Conservation (phyloP, 768 basidiomycete species). For the Stropharia rugosoannulata region DNA sequence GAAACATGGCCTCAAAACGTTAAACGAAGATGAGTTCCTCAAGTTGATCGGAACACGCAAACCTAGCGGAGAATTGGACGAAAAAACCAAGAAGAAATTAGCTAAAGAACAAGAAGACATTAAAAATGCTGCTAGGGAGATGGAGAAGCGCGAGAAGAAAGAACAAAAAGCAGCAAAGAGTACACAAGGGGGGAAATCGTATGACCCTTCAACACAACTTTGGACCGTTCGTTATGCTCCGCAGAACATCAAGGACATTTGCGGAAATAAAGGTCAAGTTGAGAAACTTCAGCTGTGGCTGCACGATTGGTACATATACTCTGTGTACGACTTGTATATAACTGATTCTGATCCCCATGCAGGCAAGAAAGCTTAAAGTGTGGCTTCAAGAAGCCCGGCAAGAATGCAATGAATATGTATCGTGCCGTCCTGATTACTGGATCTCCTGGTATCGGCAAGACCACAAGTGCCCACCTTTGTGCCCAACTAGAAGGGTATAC, state of each 20-base stretch:
- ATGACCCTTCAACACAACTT: conserved; percentile 62
- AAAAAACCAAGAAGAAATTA: conserved; percentile 79
- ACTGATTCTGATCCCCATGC: neutral
- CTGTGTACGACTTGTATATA: neutral
- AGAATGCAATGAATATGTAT: conserved; percentile 82
- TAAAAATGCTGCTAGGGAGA: conserved; percentile 67
- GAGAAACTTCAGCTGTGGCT: conserved; percentile 91
- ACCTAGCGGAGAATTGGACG: conserved; percentile 55
- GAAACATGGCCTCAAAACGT: conserved; percentile 71
- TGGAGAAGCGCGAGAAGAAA: conserved; percentile 72
- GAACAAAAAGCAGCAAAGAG: conserved; percentile 31
- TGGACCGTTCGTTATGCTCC: conserved; percentile 98
- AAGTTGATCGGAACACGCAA: conserved; percentile 75
- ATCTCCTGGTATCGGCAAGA: conserved; percentile 97
- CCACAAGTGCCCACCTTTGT: conserved; percentile 91
- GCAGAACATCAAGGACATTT: conserved; percentile 81
- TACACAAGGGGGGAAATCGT: conserved; percentile 21
- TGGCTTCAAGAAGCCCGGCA: conserved; percentile 93
- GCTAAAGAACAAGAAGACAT: conserved; percentile 81
- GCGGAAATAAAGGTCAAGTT: conserved; percentile 91
- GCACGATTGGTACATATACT: conserved; percentile 72
- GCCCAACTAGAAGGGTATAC: conserved; percentile 90
- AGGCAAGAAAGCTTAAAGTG: conserved; percentile 76
- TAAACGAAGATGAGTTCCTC: conserved; percentile 88
- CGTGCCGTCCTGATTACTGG: conserved; percentile 91